Percentiles rank a stretch among this genome's conserved stretches.
Evolutionary conservation across 768 basidiomycete species (phyloP).

Genomic region (Boletus patriciae): DNA sequence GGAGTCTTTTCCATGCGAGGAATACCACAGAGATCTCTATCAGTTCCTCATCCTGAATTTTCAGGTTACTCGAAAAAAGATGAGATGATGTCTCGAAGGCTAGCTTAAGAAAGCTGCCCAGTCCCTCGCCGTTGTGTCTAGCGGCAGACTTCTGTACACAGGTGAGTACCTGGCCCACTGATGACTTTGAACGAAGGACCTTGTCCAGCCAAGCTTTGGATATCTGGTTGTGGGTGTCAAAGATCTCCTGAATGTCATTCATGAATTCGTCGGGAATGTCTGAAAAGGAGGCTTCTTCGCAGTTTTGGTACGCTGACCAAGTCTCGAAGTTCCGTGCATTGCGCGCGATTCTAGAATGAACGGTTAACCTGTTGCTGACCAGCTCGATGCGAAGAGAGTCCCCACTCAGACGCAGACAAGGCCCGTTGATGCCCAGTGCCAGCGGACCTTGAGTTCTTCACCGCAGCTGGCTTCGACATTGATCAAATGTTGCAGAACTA

Average conservation of each 20-base stretch:
- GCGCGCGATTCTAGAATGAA: conserved; percentile 44
- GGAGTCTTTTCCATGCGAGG: conserved; percentile 45
- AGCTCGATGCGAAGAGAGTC: background rate
- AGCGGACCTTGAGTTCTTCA: conserved; percentile 13
- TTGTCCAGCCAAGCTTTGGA: conserved; percentile 44
- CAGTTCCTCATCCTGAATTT: conserved; percentile 23
- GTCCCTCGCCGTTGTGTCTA: conserved; percentile 11
- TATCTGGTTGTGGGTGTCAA: conserved; percentile 37
- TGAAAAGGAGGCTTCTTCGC: conserved; percentile 48
- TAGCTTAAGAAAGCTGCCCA: conserved; percentile 27
- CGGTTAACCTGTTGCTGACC: conserved; percentile 1
- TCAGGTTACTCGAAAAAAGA: conserved; percentile 38
- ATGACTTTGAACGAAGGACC: conserved; percentile 26
- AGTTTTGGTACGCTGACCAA: conserved; percentile 50
- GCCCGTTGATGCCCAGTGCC: conserved; percentile 31
- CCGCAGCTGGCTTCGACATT: conserved; percentile 22
- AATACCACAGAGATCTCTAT: conserved; percentile 42
- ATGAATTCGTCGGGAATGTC: conserved; percentile 45
- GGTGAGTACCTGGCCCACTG: background rate
- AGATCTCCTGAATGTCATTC: conserved; percentile 39
- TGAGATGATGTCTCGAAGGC: conserved; percentile 37
- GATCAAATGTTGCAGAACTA: background rate
- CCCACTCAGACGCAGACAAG: conserved; percentile 51
- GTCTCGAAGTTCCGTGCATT: conserved; percentile 50
- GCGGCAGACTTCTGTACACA: conserved; percentile 3